Evolutionary conservation across 2,329 filamentous ascomycete species (phyloP).

Genomic region (Colletotrichum phormii): DNA sequence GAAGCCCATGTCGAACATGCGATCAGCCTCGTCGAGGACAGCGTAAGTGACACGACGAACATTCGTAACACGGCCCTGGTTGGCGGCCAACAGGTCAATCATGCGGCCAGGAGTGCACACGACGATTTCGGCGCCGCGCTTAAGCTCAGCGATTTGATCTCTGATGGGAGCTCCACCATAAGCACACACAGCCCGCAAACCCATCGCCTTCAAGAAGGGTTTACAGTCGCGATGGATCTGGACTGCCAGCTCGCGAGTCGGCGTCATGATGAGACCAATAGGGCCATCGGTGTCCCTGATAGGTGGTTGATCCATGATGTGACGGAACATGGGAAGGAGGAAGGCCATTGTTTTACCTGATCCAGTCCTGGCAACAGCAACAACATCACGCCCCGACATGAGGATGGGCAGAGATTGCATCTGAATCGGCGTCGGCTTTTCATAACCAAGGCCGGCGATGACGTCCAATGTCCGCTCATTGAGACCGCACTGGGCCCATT

Average conservation of each 20-base stretch:
- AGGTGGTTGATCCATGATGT: constrained; percentile 92
- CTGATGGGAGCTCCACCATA: constrained; percentile 97
- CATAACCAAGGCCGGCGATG: constrained; percentile 83
- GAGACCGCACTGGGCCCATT: constrained; percentile 95
- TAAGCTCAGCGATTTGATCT: constrained; percentile 96
- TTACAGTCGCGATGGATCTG: constrained; percentile 97
- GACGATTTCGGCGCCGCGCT: constrained; percentile 93
- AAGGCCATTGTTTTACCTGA: constrained; percentile 98
- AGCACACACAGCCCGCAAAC: constrained; percentile 87
- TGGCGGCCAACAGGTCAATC: constrained; percentile 94
- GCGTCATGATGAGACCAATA: constrained; percentile 89
- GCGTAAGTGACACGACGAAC: constrained; percentile 90
- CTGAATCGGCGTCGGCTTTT: constrained; percentile 93
- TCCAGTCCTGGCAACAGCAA: constrained; percentile 96
- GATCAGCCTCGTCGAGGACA: constrained; percentile 95
- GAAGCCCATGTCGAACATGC: constrained; percentile 99
- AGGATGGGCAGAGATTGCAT: constrained; percentile 94
- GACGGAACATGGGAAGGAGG: constrained; percentile 94
- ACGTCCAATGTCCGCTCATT: constrained; percentile 89
- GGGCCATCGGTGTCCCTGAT: constrained; percentile 88
- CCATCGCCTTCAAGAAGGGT: constrained; percentile 89
- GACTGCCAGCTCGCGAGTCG: constrained; percentile 91
- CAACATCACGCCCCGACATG: constrained; percentile 95
- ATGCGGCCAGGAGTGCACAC: constrained; percentile 95
- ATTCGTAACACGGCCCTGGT: constrained; percentile 94